Evolutionary conservation across 495 filamentous ascomycete genomes (phyloP).

Genomic region (Annulohypoxylon nitens): DNA sequence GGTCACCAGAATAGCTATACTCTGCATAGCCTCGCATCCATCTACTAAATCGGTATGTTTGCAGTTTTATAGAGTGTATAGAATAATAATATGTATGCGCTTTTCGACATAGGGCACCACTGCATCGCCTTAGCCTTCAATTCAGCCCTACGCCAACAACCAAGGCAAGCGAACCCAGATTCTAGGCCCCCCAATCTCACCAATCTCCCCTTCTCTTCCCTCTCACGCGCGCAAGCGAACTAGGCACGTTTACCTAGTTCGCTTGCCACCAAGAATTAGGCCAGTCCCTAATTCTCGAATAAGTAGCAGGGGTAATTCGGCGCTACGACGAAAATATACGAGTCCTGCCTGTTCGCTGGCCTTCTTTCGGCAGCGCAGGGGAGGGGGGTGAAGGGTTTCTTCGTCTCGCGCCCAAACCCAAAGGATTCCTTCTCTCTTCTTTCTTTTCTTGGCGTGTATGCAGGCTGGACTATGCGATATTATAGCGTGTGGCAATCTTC

Average conservation of each 20-base stretch:
- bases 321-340: slow-evolving; percentile 11
- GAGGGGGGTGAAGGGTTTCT: not conserved
- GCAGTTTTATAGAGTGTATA: not conserved
- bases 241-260: not conserved
- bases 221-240: not conserved
- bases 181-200: not conserved
- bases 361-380: slow-evolving; percentile 10
- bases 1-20: not conserved
- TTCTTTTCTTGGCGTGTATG: slow-evolving; percentile 16
- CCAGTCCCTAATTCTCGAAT: not conserved
- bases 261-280: not conserved
- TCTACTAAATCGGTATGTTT: not conserved
- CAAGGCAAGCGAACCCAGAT: not conserved
- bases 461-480: slow-evolving; percentile 7
- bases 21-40: not conserved
- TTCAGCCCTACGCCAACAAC: slow-evolving; percentile 20
- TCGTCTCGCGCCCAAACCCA: slow-evolving; percentile 1
- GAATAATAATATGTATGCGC: not conserved
- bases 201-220: not conserved
- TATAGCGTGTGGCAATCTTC: not conserved
- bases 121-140: slow-evolving; percentile 5
- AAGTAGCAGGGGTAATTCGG: slow-evolving; percentile 8
- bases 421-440: slow-evolving; percentile 19
- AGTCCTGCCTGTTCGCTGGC: not conserved
- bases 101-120: not conserved